Conservation (phyloP, 331 rosid genomes). For the Malus hybrid region DNA sequence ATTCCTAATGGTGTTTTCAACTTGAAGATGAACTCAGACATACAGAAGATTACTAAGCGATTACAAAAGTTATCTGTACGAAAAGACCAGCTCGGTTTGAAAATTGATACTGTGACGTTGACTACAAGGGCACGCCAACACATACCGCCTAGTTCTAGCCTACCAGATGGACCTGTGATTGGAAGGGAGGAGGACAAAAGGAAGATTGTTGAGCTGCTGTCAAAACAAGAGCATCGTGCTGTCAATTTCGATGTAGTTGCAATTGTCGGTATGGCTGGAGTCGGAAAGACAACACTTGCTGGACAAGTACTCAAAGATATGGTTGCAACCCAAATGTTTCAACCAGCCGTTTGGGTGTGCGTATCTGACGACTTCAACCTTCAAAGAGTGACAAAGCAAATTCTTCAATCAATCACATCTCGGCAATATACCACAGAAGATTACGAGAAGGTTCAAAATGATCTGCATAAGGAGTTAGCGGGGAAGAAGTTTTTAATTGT, state of each 20-base stretch:
- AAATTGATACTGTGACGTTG: neutral
- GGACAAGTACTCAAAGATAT: neutral
- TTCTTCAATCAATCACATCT: neutral
- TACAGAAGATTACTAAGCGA: neutral
- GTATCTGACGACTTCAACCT: neutral
- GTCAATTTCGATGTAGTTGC: neutral
- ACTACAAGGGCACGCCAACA: neutral
- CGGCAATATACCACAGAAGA: neutral
- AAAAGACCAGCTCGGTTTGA: neutral
- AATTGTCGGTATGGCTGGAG: neutral
- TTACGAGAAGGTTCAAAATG: neutral
- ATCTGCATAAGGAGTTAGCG: neutral
- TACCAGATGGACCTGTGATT: neutral
- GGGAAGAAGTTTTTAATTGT: slow-evolving; percentile 3
- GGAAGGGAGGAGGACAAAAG: slow-evolving; percentile 2
- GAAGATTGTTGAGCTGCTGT: neutral
- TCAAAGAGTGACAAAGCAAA: neutral
- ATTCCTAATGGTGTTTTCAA: neutral
- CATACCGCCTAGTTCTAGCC: neutral
- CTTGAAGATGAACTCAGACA: neutral
- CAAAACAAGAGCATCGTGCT: neutral
- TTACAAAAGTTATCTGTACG: neutral
- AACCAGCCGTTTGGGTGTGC: slow-evolving; percentile 11
- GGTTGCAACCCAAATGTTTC: neutral
- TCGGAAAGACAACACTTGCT: neutral